Evolutionary conservation across 768 basidiomycete species (phyloP), one percentile per base, ranked within the genome.

Genomic region (Termitomyces sp.): DNA sequence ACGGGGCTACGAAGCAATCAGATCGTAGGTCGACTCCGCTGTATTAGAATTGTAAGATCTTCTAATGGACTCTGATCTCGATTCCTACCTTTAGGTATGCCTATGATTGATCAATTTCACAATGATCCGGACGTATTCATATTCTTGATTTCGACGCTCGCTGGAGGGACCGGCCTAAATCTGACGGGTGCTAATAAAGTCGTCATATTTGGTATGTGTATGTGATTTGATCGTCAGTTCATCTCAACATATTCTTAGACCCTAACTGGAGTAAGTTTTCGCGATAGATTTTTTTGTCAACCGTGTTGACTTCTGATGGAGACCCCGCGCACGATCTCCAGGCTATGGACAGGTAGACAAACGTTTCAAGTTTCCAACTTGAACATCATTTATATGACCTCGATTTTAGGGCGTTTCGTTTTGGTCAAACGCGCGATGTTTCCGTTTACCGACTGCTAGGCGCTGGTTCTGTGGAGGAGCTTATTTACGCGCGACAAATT

Each of bases 301-400:
- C 7, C 58, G 15, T 33, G 12, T 34, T 54, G 42, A 54, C 29
- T 39, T 15, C 24, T 18, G 13, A 29, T 9, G 47, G 20, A 95
- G 93, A 98, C 72, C 96, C 96, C 5, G 92, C 95, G 0, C 91
- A 97, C 64, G 96, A 99, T 68, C 72, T 98, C 8, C 96, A 93
- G 68, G 92, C 92, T 2, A 92, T 92, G 88, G 92, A 93, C 59
- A 77, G 87, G 73, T 77, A 57, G 31, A 20, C 66, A 61, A 26
- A 2, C 5, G 22, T 34, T 31, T n/a, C 2, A 1, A 5, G 7
- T 29, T 26, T 16, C 2, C 15, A 9, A 37, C 15, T 8, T 10
- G 48, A 26, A 3, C 33, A 51, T 52, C 18, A 55, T 9, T 47
- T 26, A 37, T 9, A 41, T 41, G 26, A 28, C 18, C 34, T 49